Evolutionary conservation across 208 protist genomes (phyloP).

Genomic region (Trypanosoma cruzi): DNA sequence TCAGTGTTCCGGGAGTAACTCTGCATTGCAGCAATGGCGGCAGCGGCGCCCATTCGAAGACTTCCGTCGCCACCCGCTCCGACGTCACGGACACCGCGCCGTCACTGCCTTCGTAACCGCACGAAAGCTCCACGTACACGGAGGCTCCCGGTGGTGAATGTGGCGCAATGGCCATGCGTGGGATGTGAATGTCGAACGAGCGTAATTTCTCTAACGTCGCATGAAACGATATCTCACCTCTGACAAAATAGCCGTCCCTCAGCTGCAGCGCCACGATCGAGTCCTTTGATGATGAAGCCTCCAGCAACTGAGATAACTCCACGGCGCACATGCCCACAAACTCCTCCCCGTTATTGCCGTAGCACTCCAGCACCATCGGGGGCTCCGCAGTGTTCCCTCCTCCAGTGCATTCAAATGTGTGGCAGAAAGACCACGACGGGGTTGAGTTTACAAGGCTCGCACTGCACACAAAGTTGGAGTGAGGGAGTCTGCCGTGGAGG

Average conservation of each 20-base stretch:
- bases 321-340: slow-evolving; percentile 16
- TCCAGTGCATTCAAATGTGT: slow-evolving; percentile 1
- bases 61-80: neutral
- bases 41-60: neutral
- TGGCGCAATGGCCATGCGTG: slow-evolving; percentile 3
- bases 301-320: neutral
- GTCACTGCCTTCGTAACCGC: neutral
- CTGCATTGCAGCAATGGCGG: slow-evolving; percentile 4
- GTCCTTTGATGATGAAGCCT: neutral
- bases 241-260: neutral
- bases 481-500: slow-evolving; percentile 9
- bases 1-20: neutral
- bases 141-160: neutral
- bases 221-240: slow-evolving; percentile 19
- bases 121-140: slow-evolving; percentile 11
- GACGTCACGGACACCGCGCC: slow-evolving; percentile 6
- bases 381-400: no score
- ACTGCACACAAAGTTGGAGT: slow-evolving; percentile 4
- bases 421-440: slow-evolving; percentile 4
- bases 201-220: slow-evolving; percentile 3
- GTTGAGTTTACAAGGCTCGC: neutral
- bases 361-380: slow-evolving; percentile 22
- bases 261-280: slow-evolving; percentile 1
- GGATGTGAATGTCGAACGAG: neutral
- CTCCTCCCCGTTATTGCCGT: neutral